phyloP scores from a whole-genome alignment of 495 filamentous ascomycete genomes.

The Rhizodiscina lignyota region DNA sequence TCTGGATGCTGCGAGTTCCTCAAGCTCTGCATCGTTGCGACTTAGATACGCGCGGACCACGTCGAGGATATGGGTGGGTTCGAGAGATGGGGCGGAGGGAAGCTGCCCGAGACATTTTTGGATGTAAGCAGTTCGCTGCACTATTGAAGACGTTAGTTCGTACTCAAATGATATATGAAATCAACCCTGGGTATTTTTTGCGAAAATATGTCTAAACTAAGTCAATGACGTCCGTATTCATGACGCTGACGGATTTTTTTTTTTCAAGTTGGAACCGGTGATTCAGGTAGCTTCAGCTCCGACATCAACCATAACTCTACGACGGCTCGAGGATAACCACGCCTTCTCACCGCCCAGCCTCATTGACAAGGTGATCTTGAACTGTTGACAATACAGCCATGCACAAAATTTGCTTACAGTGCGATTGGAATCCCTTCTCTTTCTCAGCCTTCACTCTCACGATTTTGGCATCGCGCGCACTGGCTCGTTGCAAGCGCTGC shows the following conservation, averaged over 20 bases:
- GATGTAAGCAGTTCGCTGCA: conserved; percentile 58
- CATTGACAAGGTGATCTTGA: conserved; percentile 1
- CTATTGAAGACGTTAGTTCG: conserved; percentile 33
- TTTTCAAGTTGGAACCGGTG: too few species aligned
- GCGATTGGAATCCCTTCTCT: conserved; percentile 48
- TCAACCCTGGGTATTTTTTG: not conserved
- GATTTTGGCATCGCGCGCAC: conserved; percentile 59
- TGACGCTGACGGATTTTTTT: too few species aligned
- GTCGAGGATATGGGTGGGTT: conserved; percentile 37
- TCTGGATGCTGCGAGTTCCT: conserved; percentile 53
- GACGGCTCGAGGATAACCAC: not conserved
- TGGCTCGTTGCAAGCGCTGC: conserved; percentile 54
- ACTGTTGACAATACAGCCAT: conserved; percentile 1
- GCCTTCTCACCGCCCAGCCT: not conserved
- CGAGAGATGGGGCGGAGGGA: conserved; percentile 35
- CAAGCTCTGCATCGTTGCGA: conserved; percentile 61
- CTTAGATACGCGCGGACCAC: conserved; percentile 54
- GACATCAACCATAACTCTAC: not conserved
- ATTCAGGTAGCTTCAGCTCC: not conserved
- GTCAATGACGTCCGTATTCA: too few species aligned
- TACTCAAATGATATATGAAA: not conserved
- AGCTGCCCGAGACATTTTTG: conserved; percentile 36
- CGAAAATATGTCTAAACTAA: not conserved
- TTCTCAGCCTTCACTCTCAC: conserved; percentile 43
- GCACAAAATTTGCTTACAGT: conserved; percentile 31